Base-by-base conservation (phyloP, 176 grass and related monocot genomes). In the Saccharum spontaneum region DNA sequence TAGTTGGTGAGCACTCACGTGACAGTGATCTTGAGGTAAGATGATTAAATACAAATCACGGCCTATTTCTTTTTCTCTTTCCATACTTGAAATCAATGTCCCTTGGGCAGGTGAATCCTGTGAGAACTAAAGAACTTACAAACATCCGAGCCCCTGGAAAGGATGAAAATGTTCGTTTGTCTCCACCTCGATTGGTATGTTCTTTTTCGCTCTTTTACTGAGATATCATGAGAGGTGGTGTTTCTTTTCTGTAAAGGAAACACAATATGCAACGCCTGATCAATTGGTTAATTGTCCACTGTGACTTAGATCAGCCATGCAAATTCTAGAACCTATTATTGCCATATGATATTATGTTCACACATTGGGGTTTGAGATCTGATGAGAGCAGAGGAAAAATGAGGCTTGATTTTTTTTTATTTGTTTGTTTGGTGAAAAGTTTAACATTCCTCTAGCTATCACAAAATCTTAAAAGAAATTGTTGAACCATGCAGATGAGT, bases 11-110 rank as follows among this genome's bases (percentile, higher is more conserved):
- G 84, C 93, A 99, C 75, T 99, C 97, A 38, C 97, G 93, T 34
- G 97, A 99, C 88, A 89, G 77, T 86, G 97, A 99, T 94, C 97
- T 99, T 75, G 97, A 99, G 86, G 97, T 99, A 89, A 92, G 90
- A 79, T 22, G 33, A 36, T 86, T 73, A 71, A 66, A 77, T 82
- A 57, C 43, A 82, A 87, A 50, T 62, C 54, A 71, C 54, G 44
- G 43, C 31, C 43, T 76, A 31, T 38, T 38, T 17, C 26, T 33
- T 73, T 74, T 28, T 76, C 33, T 87, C 26, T 63, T 57, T 23
- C 15, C 38, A 16, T 77, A 79, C 85, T 84, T 79, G 10, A 69
- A 71, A 76, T 44, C 48, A 75, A 79, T 70, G 55, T 69, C 14
- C 45, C 9, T 81, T 92, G 39, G 37, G 34, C 88, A 99, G 97